A percentile compares a stretch with the other conserved stretches of the same genome.
These are phyloP conservation scores for Fusarium gaditjirri DNA, from an alignment of 2,329 filamentous ascomycete genomes.

Conservation along the genomic window DNA sequence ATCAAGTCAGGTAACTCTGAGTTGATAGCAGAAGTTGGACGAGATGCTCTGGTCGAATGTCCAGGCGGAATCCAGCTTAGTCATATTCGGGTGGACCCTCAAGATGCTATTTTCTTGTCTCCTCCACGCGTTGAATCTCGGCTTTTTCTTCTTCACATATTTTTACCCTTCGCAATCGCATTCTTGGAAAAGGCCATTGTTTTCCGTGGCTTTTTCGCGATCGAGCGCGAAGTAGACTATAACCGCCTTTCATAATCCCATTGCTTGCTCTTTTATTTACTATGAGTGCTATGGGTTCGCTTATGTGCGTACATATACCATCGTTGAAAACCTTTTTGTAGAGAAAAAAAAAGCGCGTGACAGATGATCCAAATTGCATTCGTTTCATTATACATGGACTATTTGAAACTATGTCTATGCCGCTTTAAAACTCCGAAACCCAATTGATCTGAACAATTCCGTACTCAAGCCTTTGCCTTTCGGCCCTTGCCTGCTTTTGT, in stretches of 20 bases:
- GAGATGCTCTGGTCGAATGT: neutral
- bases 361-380: conserved; percentile 36
- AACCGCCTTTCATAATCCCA: conserved; percentile 70
- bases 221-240: conserved; percentile 65
- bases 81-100: conserved; percentile 37
- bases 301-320: conserved; percentile 66
- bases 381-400: conserved; percentile 46
- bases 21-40: neutral
- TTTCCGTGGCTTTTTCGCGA: conserved; percentile 57
- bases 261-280: conserved; percentile 55
- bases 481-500: conserved; percentile 47
- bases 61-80: conserved; percentile 28
- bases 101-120: conserved; percentile 11
- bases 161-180: conserved; percentile 55
- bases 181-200: conserved; percentile 48
- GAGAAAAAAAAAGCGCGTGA: conserved; percentile 7
- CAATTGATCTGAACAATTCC: conserved; percentile 31
- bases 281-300: conserved; percentile 68
- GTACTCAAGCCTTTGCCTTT: conserved; percentile 52
- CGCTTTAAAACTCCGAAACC: conserved; percentile 42
- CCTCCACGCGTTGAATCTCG: conserved; percentile 3
- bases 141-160: conserved; percentile 57
- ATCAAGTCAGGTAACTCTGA: neutral
- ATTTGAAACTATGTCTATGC: conserved; percentile 40
- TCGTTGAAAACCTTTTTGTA: neutral